Conservation (phyloP, 2,329 filamentous ascomycete genomes). For the Colletotrichum echinochloae region DNA sequence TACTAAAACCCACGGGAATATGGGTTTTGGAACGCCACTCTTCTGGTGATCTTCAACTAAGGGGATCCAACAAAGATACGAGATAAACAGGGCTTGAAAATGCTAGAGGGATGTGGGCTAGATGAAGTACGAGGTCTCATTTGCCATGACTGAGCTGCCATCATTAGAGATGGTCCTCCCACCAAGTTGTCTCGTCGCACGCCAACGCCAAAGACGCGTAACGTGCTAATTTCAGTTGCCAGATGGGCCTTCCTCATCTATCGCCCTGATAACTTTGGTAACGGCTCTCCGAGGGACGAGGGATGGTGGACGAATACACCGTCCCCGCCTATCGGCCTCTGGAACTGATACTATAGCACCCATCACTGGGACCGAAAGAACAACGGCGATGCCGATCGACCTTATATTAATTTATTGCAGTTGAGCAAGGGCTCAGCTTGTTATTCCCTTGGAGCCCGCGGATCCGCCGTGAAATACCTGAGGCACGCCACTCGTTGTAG, state of each 20-base stretch:
- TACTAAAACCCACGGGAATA: not conserved
- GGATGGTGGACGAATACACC: too few species aligned
- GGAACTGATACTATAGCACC: not conserved
- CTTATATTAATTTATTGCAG: not conserved
- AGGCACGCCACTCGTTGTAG: not conserved
- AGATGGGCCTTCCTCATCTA: accelerated
- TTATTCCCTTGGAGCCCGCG: not conserved
- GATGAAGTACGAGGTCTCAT: not conserved
- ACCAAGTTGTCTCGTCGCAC: not conserved
- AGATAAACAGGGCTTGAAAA: not conserved
- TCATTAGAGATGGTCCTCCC: not conserved
- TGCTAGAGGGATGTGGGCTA: too few species aligned
- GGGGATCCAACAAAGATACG: accelerated
- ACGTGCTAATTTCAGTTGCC: not conserved
- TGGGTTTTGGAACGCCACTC: not conserved
- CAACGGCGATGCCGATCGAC: not conserved
- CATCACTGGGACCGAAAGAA: not conserved
- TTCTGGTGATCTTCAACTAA: not conserved
- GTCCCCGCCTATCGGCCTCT: not conserved
- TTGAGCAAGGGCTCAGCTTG: not conserved
- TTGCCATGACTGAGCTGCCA: not conserved
- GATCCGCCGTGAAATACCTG: not conserved
- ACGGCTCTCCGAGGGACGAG: not conserved
- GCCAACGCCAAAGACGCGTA: not conserved
- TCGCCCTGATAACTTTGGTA: not conserved